phyloP scores from a whole-genome alignment of 2,329 filamentous ascomycete species.

The Dothideomycetes sp. region DNA sequence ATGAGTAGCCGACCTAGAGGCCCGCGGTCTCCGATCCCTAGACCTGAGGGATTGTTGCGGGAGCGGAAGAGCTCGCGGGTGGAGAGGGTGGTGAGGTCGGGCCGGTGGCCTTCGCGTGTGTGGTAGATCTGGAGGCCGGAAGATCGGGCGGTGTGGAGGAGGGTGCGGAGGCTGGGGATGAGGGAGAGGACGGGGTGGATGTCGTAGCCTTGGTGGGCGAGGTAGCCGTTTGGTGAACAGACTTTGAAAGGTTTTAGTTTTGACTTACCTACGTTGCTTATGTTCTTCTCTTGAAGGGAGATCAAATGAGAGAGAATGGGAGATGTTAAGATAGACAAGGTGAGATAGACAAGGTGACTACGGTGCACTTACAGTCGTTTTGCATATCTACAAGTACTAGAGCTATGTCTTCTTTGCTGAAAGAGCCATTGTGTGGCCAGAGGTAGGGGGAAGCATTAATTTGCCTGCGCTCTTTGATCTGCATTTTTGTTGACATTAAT shows the following conservation, averaged over 20 bases:
- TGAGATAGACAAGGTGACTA: too few species aligned
- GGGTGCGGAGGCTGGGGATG: slow-evolving; percentile 23
- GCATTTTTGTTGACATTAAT: not conserved
- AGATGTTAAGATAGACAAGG: slow-evolving; percentile 1
- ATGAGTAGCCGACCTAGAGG: slow-evolving; percentile 48
- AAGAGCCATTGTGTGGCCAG: slow-evolving; percentile 9
- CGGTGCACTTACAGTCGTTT: slow-evolving; percentile 33
- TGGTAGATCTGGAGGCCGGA: not conserved
- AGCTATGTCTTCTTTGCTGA: slow-evolving; percentile 31
- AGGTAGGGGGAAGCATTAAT: not conserved
- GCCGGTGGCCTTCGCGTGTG: slow-evolving; percentile 28
- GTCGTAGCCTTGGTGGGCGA: slow-evolving; percentile 36
- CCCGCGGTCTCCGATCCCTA: slow-evolving; percentile 42
- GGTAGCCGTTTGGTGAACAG: slow-evolving; percentile 38
- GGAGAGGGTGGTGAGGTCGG: slow-evolving; percentile 46
- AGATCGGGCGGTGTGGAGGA: not conserved
- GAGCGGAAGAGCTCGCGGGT: slow-evolving; percentile 43
- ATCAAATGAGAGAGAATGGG: not conserved
- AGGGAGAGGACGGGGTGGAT: slow-evolving; percentile 29
- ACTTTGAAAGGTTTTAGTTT: slow-evolving; percentile 11
- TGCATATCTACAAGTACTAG: slow-evolving; percentile 47
- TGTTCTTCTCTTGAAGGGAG: too few species aligned
- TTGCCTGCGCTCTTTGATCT: not conserved
- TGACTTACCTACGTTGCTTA: too few species aligned
- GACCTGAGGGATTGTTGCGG: slow-evolving; percentile 37